These are phyloP conservation scores for Lavandula angustifolia DNA, from an alignment of 257 asterid species.

Conservation along the genomic window DNA sequence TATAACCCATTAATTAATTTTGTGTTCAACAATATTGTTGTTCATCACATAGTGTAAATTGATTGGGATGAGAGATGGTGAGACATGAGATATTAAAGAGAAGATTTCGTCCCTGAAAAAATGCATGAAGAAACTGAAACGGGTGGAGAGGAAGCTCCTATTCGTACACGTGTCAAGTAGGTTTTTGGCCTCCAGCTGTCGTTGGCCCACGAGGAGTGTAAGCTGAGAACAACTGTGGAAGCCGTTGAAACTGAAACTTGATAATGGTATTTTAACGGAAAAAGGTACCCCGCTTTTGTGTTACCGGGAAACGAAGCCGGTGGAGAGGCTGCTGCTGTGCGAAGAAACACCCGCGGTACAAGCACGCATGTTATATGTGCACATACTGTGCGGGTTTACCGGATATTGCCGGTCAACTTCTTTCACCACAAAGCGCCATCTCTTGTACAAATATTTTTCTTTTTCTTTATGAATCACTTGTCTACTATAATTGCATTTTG, in stretches of 20 bases:
- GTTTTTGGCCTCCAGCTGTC: background rate
- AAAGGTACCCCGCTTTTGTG: conserved; percentile 8
- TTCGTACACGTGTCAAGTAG: conserved; percentile 31
- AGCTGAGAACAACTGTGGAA: conserved; percentile 3
- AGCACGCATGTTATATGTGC: conserved; percentile 39
- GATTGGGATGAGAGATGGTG: no score
- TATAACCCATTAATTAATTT: no score
- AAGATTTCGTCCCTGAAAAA: no score
- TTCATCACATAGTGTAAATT: no score
- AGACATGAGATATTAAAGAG: no score
- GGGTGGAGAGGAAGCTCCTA: conserved; percentile 12
- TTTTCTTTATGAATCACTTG: no score
- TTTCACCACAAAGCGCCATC: background rate
- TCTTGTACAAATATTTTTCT: conserved; percentile 26
- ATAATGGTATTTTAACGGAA: no score
- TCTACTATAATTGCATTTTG: no score
- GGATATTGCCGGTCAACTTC: conserved; percentile 39
- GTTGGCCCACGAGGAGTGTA: conserved; percentile 3
- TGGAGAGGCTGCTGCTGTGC: conserved; percentile 30
- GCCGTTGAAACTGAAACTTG: conserved; percentile 11
- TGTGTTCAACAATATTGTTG: no score
- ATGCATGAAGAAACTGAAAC: background rate
- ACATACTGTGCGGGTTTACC: conserved; percentile 36
- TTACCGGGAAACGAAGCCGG: conserved; percentile 45
- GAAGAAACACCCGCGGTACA: conserved; percentile 47